Evolutionary conservation across 768 basidiomycete genomes (phyloP).

Genomic region (Serendipita vermifera): DNA sequence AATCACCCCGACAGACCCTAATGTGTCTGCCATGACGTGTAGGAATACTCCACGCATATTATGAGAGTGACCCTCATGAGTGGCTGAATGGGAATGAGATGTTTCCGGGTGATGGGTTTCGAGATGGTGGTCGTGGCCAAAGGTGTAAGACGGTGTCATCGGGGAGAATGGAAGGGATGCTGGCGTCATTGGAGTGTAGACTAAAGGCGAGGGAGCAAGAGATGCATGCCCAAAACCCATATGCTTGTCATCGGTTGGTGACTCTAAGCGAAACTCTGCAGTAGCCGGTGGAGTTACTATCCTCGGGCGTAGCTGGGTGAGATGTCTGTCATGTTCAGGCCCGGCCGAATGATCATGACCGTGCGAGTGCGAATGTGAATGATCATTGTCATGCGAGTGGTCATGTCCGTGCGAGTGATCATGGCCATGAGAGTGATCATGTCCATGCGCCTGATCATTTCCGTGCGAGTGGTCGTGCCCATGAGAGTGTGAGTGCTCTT

Average conservation of each 20-base stretch:
- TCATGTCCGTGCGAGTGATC: slow-evolving; percentile 19
- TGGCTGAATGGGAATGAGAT: slow-evolving; percentile 32
- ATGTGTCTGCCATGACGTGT: slow-evolving; percentile 53
- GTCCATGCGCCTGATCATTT: slow-evolving; percentile 20
- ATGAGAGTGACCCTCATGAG: slow-evolving; percentile 72
- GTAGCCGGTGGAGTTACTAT: slow-evolving; percentile 1
- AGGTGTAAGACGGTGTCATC: slow-evolving; percentile 51
- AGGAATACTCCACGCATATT: slow-evolving; percentile 82
- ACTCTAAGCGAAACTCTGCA: neutral
- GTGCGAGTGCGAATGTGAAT: slow-evolving; percentile 17
- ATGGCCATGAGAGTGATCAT: slow-evolving; percentile 25
- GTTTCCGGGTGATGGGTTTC: slow-evolving; percentile 18
- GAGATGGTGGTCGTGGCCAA: slow-evolving; percentile 41
- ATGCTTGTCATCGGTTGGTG: neutral
- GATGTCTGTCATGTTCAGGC: slow-evolving; percentile 30
- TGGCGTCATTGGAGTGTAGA: neutral
- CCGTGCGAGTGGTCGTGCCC: slow-evolving; percentile 22
- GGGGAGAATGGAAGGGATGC: slow-evolving; percentile 26
- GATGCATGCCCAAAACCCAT: neutral
- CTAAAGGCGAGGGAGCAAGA: neutral
- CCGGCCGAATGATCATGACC: slow-evolving; percentile 24
- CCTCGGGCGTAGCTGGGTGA: neutral
- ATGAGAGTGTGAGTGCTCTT: neutral
- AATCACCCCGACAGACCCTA: slow-evolving; percentile 96
- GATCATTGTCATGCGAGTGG: slow-evolving; percentile 19